These are phyloP conservation scores for Cladosporium cucumerinum DNA, from an alignment of 2,329 filamentous ascomycete species.

Conservation along the genomic window DNA sequence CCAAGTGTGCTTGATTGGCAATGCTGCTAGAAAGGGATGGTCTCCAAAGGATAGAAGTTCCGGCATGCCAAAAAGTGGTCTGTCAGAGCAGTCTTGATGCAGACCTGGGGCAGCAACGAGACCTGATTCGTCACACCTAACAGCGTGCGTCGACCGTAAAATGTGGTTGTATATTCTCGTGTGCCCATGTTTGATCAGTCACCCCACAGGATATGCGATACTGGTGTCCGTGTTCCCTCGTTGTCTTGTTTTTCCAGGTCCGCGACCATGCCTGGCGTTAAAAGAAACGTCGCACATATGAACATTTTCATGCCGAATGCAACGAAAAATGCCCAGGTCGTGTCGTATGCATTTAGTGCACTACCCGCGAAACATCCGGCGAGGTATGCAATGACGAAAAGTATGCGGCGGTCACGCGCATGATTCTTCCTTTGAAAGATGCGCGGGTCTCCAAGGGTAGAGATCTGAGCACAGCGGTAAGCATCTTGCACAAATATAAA, in stretches of 20 bases:
- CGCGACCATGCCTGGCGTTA: conserved; percentile 22
- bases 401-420: conserved; percentile 10
- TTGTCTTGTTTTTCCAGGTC: conserved; percentile 18
- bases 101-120: background rate
- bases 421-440: conserved; percentile 17
- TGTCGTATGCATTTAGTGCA: conserved; percentile 9
- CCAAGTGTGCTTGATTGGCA: background rate
- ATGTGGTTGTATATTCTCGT: background rate
- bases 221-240: conserved; percentile 17
- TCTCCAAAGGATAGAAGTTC: background rate
- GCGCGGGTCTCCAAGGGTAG: conserved; percentile 6
- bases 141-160: background rate
- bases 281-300: conserved; percentile 24
- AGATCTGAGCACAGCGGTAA: conserved; percentile 13
- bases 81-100: background rate
- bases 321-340: conserved; percentile 19
- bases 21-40: background rate
- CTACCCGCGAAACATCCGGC: conserved; percentile 23
- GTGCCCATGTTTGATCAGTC: conserved; percentile 9
- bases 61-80: background rate
- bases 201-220: conserved; percentile 20
- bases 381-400: conserved; percentile 21
- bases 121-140: background rate
- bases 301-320: conserved; percentile 21
- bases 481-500: background rate